These are phyloP conservation scores for Trichosporon faecale DNA, from an alignment of 1,284 basidiomycete genomes.

Conservation along the genomic window DNA sequence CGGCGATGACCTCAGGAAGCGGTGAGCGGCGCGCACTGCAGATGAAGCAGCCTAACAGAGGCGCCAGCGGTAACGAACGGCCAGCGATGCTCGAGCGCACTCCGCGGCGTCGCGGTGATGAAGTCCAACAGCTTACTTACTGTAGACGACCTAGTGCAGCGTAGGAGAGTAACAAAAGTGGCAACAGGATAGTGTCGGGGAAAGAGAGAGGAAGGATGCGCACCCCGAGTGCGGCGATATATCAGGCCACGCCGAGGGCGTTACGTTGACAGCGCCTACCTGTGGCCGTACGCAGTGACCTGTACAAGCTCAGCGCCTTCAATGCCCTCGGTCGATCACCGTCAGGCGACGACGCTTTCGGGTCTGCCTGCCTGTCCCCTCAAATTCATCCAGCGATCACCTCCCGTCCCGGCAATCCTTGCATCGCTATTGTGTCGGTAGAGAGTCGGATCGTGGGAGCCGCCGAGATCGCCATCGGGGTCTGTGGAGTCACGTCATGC, in stretches of 20 bases:
- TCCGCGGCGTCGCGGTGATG: no score
- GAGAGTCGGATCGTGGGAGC: neutral
- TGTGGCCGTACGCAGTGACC: neutral
- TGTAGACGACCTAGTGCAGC: no score
- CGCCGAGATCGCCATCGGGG: neutral
- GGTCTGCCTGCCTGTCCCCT: neutral
- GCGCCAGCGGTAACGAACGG: no score
- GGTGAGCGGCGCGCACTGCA: no score
- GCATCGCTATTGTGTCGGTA: no score
- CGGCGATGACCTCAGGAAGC: no score
- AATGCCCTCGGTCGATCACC: neutral
- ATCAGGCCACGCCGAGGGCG: neutral
- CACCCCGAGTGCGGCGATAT: neutral
- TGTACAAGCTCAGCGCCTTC: neutral
- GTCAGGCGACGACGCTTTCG: neutral
- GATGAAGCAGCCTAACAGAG: no score
- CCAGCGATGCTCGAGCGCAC: no score
- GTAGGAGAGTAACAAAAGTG: neutral
- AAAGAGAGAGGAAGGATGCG: no score
- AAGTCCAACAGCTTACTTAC: no score
- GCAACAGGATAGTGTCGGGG: no score
- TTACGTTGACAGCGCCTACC: neutral
- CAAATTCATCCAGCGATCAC: neutral
- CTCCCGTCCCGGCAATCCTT: neutral
- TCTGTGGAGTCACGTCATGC: neutral